These are phyloP conservation scores for Pichia sp. DNA, from an alignment of 1,139 yeast genomes.

Conservation along the genomic window DNA sequence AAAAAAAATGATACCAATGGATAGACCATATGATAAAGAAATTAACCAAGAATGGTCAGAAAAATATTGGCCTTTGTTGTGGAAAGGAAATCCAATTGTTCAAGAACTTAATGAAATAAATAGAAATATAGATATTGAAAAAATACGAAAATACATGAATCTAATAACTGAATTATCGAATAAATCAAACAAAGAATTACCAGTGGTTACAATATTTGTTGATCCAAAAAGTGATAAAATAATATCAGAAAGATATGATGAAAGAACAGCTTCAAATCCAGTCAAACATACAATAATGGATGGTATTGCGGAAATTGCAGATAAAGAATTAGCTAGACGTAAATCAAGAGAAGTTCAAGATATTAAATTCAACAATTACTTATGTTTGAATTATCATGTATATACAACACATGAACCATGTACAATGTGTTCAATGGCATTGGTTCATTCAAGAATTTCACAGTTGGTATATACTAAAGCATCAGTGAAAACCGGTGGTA, in stretches of 20 bases:
- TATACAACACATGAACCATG: constrained; percentile 96
- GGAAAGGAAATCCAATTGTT: constrained; percentile 89
- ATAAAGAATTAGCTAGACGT: constrained; percentile 37
- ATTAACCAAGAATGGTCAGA: constrained; percentile 57
- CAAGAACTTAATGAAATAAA: constrained; percentile 54
- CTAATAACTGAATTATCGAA: constrained; percentile 29
- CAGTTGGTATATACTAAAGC: constrained; percentile 56
- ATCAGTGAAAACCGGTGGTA: constrained; percentile 45
- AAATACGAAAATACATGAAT: constrained; percentile 37
- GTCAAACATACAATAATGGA: constrained; percentile 68
- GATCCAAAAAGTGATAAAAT: constrained; percentile 38
- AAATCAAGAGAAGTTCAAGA: constrained; percentile 8
- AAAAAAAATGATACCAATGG: constrained; percentile 38
- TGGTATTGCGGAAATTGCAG: constrained; percentile 59
- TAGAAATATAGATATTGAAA: constrained; percentile 38
- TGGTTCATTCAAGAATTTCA: constrained; percentile 80
- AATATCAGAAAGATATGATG: constrained; percentile 35
- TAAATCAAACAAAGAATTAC: constrained; percentile 21
- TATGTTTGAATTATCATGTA: constrained; percentile 71
- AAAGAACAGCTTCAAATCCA: constrained; percentile 36
- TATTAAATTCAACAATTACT: constrained; percentile 36
- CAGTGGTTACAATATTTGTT: constrained; percentile 43
- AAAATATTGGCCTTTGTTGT: constrained; percentile 76
- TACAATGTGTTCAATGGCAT: constrained; percentile 94
- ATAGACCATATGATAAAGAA: constrained; percentile 60